These are phyloP conservation scores for Cydonia oblonga DNA, from an alignment of 331 rosid genomes.

Conservation along the genomic window DNA sequence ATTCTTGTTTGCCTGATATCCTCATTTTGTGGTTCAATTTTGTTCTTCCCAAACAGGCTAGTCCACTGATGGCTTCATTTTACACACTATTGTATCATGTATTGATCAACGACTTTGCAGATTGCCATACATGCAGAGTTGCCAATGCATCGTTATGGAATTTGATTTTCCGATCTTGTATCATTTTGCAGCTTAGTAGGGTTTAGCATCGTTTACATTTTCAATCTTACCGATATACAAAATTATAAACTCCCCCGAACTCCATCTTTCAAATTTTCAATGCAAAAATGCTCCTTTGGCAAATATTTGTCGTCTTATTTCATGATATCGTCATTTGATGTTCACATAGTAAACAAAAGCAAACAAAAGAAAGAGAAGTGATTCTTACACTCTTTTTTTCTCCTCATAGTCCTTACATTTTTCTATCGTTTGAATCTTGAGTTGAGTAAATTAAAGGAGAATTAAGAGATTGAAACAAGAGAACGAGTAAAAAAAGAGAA, in stretches of 20 bases:
- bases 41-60: conserved; percentile 33
- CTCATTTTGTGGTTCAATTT: conserved; percentile 50
- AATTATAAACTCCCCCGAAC: too few relatives aligned
- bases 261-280: neutral
- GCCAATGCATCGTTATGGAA: conserved; percentile 13
- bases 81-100: conserved; percentile 18
- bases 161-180: neutral
- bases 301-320: too few relatives aligned
- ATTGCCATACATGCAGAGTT: conserved; percentile 41
- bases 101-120: conserved; percentile 23
- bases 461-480: neutral
- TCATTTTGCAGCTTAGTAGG: neutral
- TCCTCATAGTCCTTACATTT: neutral
- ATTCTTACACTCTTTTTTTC: neutral
- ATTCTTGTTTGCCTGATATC: neutral
- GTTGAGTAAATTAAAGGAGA: neutral
- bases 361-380: neutral
- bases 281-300: neutral
- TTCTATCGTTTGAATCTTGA: too few relatives aligned
- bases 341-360: too few relatives aligned
- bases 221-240: too few relatives aligned
- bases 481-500: too few relatives aligned
- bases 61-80: conserved; percentile 40
- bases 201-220: neutral
- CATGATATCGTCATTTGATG: too few relatives aligned